Conservation (phyloP, 345 rosid species). For the Hibiscus trionum region DNA sequence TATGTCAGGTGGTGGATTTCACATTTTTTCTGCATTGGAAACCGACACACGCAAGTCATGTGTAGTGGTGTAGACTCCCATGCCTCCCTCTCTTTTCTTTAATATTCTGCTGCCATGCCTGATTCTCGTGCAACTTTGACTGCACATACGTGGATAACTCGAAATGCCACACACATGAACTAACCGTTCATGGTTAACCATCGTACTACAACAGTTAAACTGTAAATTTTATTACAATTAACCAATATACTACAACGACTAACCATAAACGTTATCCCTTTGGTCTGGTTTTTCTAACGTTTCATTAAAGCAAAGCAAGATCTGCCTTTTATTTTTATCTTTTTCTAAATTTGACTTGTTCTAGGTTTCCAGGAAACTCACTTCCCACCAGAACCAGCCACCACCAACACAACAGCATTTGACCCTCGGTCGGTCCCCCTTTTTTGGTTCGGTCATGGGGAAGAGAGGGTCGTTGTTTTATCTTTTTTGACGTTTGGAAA, state of each 20-base stretch:
- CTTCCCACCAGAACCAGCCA: constrained; percentile 8
- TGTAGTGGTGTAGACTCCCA: constrained; percentile 15
- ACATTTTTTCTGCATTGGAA: constrained; percentile 7
- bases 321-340: neutral
- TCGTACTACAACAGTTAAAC: too few species aligned
- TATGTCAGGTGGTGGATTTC: constrained; percentile 20
- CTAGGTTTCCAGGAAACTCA: constrained; percentile 18
- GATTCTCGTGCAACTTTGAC: constrained; percentile 25
- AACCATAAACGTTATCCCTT: neutral
- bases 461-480: neutral
- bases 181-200: neutral
- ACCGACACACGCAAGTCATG: constrained; percentile 25
- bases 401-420: neutral
- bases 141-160: constrained; percentile 6
- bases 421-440: neutral
- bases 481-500: constrained; percentile 4
- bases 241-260: too few species aligned
- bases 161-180: neutral
- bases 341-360: constrained; percentile 1
- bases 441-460: neutral
- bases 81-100: neutral
- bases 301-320: neutral
- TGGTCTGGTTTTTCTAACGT: neutral
- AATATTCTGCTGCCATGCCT: neutral
- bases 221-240: too few species aligned